These are phyloP conservation scores for Aspergillus versicolor DNA, from an alignment of 2,329 filamentous ascomycete species.

Conservation along the genomic window DNA sequence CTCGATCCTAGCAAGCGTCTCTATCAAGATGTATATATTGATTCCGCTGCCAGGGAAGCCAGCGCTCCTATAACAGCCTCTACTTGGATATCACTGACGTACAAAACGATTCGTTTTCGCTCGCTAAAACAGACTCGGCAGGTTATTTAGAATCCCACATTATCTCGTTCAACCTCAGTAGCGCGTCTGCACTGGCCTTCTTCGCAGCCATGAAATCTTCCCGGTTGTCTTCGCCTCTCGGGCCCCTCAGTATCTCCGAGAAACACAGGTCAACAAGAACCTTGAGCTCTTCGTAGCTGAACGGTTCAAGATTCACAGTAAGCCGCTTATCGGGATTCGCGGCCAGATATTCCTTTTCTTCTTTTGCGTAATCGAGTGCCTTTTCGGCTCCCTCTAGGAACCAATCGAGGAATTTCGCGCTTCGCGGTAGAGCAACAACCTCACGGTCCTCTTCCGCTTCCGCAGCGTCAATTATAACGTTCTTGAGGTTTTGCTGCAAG, in stretches of 20 bases:
- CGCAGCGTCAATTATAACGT: constrained; percentile 60
- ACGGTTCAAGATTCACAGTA: constrained; percentile 41
- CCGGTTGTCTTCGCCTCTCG: constrained; percentile 40
- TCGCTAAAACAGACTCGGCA: background rate
- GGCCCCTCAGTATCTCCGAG: constrained; percentile 44
- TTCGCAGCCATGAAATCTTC: constrained; percentile 49
- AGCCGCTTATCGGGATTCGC: constrained; percentile 34
- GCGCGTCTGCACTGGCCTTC: constrained; percentile 45
- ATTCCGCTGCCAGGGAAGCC: background rate
- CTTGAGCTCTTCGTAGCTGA: constrained; percentile 47
- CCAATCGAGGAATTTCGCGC: constrained; percentile 49
- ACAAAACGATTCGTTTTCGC: background rate
- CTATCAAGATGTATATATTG: background rate
- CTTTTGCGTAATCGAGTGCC: constrained; percentile 44
- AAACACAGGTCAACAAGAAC: constrained; percentile 48
- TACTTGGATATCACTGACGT: background rate
- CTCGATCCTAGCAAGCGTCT: background rate
- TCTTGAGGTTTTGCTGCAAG: constrained; percentile 94
- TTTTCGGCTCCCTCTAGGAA: constrained; percentile 49
- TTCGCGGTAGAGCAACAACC: constrained; percentile 42
- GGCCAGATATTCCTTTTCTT: constrained; percentile 43
- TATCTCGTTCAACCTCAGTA: constrained; percentile 46
- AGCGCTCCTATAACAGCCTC: background rate
- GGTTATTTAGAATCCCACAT: constrained; percentile 47
- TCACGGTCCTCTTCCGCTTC: constrained; percentile 26